phyloP scores from a whole-genome alignment of 352 stramenopile species.

The Globisporangium solare region DNA sequence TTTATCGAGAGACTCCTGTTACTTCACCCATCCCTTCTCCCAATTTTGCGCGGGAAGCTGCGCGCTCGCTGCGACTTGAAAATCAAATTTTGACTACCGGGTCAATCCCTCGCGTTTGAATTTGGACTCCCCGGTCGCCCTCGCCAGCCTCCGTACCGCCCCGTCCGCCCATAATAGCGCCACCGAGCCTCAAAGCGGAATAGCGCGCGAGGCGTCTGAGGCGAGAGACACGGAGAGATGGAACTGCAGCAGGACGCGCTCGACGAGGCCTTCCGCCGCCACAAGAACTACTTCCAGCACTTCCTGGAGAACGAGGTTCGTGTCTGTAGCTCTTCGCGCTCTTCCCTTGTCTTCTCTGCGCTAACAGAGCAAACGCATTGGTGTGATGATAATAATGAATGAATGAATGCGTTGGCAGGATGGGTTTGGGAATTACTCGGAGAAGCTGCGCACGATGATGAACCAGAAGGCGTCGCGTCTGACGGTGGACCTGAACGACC shows the following conservation, averaged over 20 bases:
- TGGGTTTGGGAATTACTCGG: slow-evolving; percentile 68
- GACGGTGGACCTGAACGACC: slow-evolving; percentile 87
- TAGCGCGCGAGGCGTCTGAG: neutral
- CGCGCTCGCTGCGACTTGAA: neutral
- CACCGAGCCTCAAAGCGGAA: neutral
- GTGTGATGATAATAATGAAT: neutral
- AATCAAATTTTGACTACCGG: neutral
- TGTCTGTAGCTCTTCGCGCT: neutral
- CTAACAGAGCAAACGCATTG: neutral
- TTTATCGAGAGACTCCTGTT: neutral
- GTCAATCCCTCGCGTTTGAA: neutral
- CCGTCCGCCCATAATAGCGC: neutral
- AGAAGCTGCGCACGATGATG: slow-evolving; percentile 83
- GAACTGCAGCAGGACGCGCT: slow-evolving; percentile 80
- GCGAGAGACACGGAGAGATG: slow-evolving; percentile 23
- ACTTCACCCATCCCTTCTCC: neutral
- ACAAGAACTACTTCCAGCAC: slow-evolving; percentile 87
- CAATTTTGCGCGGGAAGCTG: slow-evolving; percentile 6
- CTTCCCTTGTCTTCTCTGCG: neutral
- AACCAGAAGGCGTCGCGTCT: slow-evolving; percentile 69
- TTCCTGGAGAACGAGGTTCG: slow-evolving; percentile 78
- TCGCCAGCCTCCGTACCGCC: neutral
- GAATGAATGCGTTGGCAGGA: slow-evolving; percentile 27
- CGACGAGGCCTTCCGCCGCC: slow-evolving; percentile 80
- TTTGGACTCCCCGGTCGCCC: neutral